Evolutionary conservation across 306 rosid genomes (phyloP), one percentile per base, ranked within the genome.

Genomic region (Vachellia pachyceras): DNA sequence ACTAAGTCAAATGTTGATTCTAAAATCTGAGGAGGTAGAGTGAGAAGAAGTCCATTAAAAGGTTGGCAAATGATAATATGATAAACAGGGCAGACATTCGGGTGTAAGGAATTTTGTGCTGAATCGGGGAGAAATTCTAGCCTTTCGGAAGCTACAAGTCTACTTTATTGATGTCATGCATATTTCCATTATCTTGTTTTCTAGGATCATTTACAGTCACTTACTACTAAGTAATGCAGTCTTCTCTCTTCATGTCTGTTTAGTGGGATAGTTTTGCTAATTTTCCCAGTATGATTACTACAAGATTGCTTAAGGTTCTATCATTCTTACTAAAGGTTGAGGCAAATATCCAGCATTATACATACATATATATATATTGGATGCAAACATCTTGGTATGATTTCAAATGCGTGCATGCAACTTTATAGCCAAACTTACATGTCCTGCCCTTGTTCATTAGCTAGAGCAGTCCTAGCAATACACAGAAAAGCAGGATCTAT

Each of bases 401-500:
- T 45, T 39, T 78, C 25, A 54, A 23, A 69, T 25, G 77, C 18
- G 33, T 22, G 74, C 68, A 58, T 65, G 58, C 44, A 35, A 77
- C 12, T 45, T 14, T 67, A 40, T 66, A 61, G 72, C 10, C 60
- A 67, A 44, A 22, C 97, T 91, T 90, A 92, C 98, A 94, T 90
- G 84, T 90, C 98, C 84, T 90, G 97, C 52, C 88, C 98, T 74
- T 78, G 87, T 78, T 91, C 98, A 55, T 80, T 91, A 50, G 97
- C 89, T 49, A 94, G 86, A 67, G 98, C 97, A 84, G 90, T 85
- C 87, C 92, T 94, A 25, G 97, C 94, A 82, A 94, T 91, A 77
- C 92, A 82, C 20, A 94, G 85, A 83, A 94, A 94, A 64, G 98
- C 98, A 76, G 86, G 86, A 72, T 94, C 98, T 18, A 92, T 97